phyloP scores from a whole-genome alignment of 768 basidiomycete genomes.

The Neoboletus subvelutipes region DNA sequence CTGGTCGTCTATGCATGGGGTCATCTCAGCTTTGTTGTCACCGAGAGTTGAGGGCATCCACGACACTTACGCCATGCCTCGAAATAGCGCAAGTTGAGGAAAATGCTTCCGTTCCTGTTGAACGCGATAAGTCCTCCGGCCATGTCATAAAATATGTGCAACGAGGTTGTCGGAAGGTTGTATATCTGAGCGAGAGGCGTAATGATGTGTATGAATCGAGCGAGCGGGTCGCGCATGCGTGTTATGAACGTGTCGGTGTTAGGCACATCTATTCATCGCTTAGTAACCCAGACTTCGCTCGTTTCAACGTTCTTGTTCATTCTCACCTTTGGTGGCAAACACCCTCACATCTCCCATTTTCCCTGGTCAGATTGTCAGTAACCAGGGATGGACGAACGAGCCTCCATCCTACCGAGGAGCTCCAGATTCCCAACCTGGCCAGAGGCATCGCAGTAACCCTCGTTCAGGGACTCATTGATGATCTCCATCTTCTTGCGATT shows the following conservation, averaged over 20 bases:
- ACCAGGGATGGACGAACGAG: not conserved
- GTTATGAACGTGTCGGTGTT: constrained; percentile 49
- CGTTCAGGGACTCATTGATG: constrained; percentile 73
- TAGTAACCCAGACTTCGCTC: not conserved
- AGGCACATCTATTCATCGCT: constrained; percentile 50
- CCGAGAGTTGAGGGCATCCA: not conserved
- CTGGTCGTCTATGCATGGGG: constrained; percentile 55
- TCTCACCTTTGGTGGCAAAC: constrained; percentile 60
- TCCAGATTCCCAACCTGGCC: constrained; percentile 61
- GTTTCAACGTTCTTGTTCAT: not conserved
- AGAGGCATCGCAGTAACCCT: constrained; percentile 80
- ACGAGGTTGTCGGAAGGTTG: constrained; percentile 63
- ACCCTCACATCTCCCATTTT: constrained; percentile 62
- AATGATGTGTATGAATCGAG: constrained; percentile 73
- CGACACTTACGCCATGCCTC: constrained; percentile 79
- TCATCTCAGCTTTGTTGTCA: not conserved
- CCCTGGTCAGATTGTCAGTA: constrained; percentile 37
- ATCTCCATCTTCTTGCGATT: constrained; percentile 68
- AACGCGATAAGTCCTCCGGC: constrained; percentile 87
- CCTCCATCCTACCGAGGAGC: constrained; percentile 49
- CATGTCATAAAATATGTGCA: constrained; percentile 87
- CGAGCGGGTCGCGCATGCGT: constrained; percentile 54
- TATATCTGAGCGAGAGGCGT: constrained; percentile 68
- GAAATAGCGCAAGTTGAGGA: constrained; percentile 84
- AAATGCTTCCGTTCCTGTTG: constrained; percentile 86